Conservation (phyloP, 2,329 filamentous ascomycete genomes). For the Colletotrichum tabaci region DNA sequence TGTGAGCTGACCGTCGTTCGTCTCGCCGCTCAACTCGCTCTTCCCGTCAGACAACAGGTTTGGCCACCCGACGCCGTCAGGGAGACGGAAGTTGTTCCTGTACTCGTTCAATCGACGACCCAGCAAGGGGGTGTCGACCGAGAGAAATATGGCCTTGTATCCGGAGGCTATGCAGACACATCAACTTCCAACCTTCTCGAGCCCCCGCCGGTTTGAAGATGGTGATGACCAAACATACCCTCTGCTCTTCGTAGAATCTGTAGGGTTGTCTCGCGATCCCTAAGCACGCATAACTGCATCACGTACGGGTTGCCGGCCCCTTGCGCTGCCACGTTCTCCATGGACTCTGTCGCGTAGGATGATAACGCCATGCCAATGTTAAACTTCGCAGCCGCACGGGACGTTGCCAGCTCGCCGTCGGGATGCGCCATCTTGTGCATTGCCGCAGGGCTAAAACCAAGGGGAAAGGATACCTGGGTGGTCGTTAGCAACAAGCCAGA, state of each 20-base stretch:
- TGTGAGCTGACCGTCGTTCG: not conserved
- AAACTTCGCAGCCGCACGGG: slow-evolving; percentile 59
- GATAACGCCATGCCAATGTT: slow-evolving; percentile 61
- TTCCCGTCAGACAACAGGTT: slow-evolving; percentile 39
- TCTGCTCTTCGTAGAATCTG: slow-evolving; percentile 60
- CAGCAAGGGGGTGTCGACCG: slow-evolving; percentile 68
- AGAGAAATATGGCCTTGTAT: slow-evolving; percentile 68
- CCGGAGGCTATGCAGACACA: not conserved
- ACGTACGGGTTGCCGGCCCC: slow-evolving; percentile 53
- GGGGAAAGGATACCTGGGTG: slow-evolving; percentile 58
- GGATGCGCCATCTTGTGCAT: slow-evolving; percentile 69
- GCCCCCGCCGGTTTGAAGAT: too few relatives aligned
- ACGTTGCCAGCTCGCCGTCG: slow-evolving; percentile 66
- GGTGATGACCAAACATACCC: slow-evolving; percentile 48
- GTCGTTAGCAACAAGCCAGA: too few relatives aligned
- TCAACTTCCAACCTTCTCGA: not conserved
- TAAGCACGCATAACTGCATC: slow-evolving; percentile 69
- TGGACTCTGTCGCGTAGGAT: slow-evolving; percentile 59
- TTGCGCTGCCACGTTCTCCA: slow-evolving; percentile 62
- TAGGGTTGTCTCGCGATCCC: slow-evolving; percentile 59
- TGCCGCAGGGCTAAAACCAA: slow-evolving; percentile 69
- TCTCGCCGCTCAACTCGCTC: slow-evolving; percentile 39
- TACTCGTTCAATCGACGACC: slow-evolving; percentile 68
- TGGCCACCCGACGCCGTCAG: slow-evolving; percentile 16
- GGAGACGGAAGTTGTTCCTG: slow-evolving; percentile 62